Evolutionary conservation across 2,329 filamentous ascomycete genomes (phyloP).

Genomic region (Neonectria faginata): DNA sequence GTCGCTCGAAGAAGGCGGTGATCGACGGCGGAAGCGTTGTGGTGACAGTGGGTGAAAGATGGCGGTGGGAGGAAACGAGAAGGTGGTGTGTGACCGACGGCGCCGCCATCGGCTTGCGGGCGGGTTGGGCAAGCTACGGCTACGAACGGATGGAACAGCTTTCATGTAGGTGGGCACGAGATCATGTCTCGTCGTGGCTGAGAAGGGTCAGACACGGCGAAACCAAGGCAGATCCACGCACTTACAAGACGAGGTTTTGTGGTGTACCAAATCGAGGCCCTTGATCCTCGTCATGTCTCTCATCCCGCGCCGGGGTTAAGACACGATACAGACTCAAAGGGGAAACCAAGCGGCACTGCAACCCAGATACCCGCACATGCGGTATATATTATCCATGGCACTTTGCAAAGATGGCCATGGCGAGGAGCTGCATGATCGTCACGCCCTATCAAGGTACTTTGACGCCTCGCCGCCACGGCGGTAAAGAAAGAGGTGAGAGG

Average conservation of each 20-base stretch:
- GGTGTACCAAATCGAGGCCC: background rate
- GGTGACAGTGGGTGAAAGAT: background rate
- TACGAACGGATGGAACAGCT: slow-evolving; percentile 2
- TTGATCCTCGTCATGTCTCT: background rate
- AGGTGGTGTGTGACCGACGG: slow-evolving; percentile 11
- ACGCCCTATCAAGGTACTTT: slow-evolving; percentile 1
- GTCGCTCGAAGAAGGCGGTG: slow-evolving; percentile 25
- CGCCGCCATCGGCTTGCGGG: slow-evolving; percentile 14
- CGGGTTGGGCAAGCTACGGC: background rate
- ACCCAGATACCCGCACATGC: background rate
- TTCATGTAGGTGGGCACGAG: slow-evolving; percentile 20
- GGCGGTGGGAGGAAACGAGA: background rate
- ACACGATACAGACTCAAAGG: background rate
- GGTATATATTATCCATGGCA: background rate
- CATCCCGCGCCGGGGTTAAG: background rate
- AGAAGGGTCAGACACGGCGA: slow-evolving; percentile 4
- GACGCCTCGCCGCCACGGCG: slow-evolving; percentile 4
- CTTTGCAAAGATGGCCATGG: background rate
- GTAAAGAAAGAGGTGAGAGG: slow-evolving; percentile 22
- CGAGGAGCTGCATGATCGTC: slow-evolving; percentile 1
- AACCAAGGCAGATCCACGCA: background rate
- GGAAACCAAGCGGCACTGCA: background rate
- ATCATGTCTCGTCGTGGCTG: slow-evolving; percentile 15
- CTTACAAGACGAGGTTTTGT: background rate
- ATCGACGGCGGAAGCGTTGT: slow-evolving; percentile 30